Evolutionary conservation across 108 stramenopile genomes (phyloP).

Genomic region (Stephanodiscus minutulus): DNA sequence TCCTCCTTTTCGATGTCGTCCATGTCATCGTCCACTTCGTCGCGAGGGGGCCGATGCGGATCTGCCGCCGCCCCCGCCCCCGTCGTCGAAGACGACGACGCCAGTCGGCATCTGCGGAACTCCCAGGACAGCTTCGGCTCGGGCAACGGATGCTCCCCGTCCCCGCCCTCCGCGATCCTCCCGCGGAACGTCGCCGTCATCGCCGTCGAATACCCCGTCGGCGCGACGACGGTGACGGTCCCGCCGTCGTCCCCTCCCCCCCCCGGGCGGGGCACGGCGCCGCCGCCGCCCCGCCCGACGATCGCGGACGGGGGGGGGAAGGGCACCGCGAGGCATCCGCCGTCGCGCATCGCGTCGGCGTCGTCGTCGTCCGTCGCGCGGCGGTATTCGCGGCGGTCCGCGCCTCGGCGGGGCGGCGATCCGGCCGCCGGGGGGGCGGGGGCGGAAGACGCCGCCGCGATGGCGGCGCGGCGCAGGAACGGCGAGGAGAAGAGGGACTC

Average conservation of each 20-base stretch:
- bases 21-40: no score
- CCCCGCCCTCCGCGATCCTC: slow-evolving; percentile 52
- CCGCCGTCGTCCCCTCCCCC: no score
- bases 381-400: neutral
- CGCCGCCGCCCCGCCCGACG: no score
- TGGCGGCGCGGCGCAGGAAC: slow-evolving; percentile 6
- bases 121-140: slow-evolving; percentile 65
- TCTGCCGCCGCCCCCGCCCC: no score
- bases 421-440: no score
- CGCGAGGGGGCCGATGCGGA: neutral
- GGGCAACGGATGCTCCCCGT: slow-evolving; percentile 19
- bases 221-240: neutral
- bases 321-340: no score
- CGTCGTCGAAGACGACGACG: neutral
- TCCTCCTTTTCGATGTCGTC: no score
- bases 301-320: no score
- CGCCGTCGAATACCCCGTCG: neutral
- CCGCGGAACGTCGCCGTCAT: slow-evolving; percentile 49
- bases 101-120: slow-evolving; percentile 28
- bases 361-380: slow-evolving; percentile 5
- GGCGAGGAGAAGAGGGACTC: slow-evolving; percentile 39
- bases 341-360: slow-evolving; percentile 7
- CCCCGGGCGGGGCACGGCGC: no score
- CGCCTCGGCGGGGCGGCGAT: no score
- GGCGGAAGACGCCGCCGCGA: no score